These are phyloP conservation scores for Fusarium sp. DNA, from an alignment of 2,329 filamentous ascomycete species.

Conservation along the genomic window DNA sequence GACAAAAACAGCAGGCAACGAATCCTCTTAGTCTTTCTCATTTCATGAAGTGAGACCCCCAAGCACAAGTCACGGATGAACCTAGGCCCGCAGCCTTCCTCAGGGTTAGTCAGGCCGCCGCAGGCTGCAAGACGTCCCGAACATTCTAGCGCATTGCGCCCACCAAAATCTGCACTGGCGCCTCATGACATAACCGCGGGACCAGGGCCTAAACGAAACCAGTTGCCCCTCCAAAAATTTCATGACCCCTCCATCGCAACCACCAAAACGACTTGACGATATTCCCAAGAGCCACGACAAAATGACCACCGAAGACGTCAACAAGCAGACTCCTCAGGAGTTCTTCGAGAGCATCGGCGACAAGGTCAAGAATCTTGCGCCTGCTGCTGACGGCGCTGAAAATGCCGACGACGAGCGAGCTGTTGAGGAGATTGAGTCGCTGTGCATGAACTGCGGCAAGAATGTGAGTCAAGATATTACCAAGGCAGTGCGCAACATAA, in stretches of 20 bases:
- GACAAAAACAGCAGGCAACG: slow-evolving; percentile 59
- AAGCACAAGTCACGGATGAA: slow-evolving; percentile 18
- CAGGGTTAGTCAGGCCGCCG: slow-evolving; percentile 22
- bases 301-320: slow-evolving; percentile 58
- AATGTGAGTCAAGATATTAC: slow-evolving; percentile 64
- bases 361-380: slow-evolving; percentile 65
- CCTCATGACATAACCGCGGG: slow-evolving; percentile 47
- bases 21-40: slow-evolving; percentile 64
- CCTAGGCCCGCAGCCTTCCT: slow-evolving; percentile 12
- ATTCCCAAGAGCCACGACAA: slow-evolving; percentile 25
- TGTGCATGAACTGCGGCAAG: slow-evolving; percentile 88
- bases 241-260: slow-evolving; percentile 46
- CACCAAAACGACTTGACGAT: slow-evolving; percentile 24
- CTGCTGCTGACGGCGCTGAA: slow-evolving; percentile 51
- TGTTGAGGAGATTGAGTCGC: slow-evolving; percentile 77
- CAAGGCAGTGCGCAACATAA: background rate
- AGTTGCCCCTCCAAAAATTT: slow-evolving; percentile 51
- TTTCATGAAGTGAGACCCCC: slow-evolving; percentile 57
- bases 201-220: slow-evolving; percentile 1
- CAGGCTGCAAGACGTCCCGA: slow-evolving; percentile 25
- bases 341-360: slow-evolving; percentile 72
- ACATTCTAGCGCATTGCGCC: slow-evolving; percentile 41
- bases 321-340: slow-evolving; percentile 58
- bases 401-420: slow-evolving; percentile 60
- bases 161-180: slow-evolving; percentile 36